Base-by-base conservation (phyloP, 257 asterid species). In the Leptodermis oblonga region DNA sequence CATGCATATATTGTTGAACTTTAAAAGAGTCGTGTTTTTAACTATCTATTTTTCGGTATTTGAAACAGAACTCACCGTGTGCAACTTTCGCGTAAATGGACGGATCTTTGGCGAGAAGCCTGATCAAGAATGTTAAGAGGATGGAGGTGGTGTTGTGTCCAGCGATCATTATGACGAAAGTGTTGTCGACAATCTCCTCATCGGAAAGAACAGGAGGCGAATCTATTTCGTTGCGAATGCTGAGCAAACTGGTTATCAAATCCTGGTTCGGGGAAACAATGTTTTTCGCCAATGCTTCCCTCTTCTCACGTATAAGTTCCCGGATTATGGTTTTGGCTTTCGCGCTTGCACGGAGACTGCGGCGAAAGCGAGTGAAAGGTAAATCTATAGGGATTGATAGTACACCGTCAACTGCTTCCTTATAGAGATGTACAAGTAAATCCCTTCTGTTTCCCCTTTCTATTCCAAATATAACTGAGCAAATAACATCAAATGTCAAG, bases 121-220 rank as follows among this genome's bases (percentile, higher is more conserved):
- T 79, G 70, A 79, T 51, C 70, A 75, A 68, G 75, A 79, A 79
- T 28, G 83, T 79, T 14, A 79, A 72, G 10, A 79, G 78, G 62
- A 65, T 20, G 1, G 83, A 63, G 56, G 78, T 71, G 0, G 80
- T 75, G 42, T 79, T 80, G 22, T 79, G 67, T 17, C 75, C 80
- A 42, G 70, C 80, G 42, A 75, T 18, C 83, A 79, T 75, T 6
- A 65, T 37, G 7, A 69, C 28, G 34, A 75, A 62, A 9, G 61
- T 31, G 9, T 62, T 71, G 54, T 62, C 69, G 11, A 71, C 49
- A 23, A 71, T 71, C 63, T 71, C 75, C 54, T 48, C 62, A 36
- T 71, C 75, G 2, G 75, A 61, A 3, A 71, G 23, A 2, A 25
- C 41, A 60, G 53, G 28, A 52, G 23, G 41, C 6, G n/a, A 7